Conservation (phyloP, 192 early-diverging fungal genomes). For the Phlyctochytrium arcticum region DNA sequence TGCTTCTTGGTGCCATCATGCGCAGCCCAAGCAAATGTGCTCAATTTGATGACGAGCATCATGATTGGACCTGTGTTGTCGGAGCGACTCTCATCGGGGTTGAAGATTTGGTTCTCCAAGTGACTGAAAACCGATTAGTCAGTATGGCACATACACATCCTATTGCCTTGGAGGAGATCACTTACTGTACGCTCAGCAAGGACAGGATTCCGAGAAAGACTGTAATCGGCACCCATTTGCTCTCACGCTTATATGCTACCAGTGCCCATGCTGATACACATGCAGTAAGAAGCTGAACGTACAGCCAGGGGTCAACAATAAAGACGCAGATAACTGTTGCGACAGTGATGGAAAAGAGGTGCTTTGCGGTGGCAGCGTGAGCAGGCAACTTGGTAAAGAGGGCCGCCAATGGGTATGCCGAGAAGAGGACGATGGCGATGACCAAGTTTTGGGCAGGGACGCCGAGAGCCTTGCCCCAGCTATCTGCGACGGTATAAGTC, state of each 20-base stretch:
- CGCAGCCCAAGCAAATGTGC: constrained; percentile 79
- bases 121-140: constrained; percentile 13
- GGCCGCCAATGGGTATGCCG: constrained; percentile 7
- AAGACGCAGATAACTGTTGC: neutral
- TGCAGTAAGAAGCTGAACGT: constrained; percentile 5
- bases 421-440: constrained; percentile 3
- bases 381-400: constrained; percentile 10
- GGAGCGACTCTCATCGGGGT: neutral
- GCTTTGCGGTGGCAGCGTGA: neutral
- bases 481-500: neutral
- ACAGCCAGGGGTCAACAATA: neutral
- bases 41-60: constrained; percentile 82
- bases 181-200: constrained; percentile 9
- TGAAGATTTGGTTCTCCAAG: constrained; percentile 2
- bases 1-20: constrained; percentile 42
- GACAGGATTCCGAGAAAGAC: constrained; percentile 7
- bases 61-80: constrained; percentile 86
- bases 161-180: neutral
- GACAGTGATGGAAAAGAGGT: constrained; percentile 17
- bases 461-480: neutral
- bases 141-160: too few species aligned
- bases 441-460: constrained; percentile 9
- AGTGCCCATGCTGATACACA: neutral
- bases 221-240: neutral
- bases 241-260: neutral